phyloP scores from a whole-genome alignment of 257 asterid species.

The Coffea eugenioides region DNA sequence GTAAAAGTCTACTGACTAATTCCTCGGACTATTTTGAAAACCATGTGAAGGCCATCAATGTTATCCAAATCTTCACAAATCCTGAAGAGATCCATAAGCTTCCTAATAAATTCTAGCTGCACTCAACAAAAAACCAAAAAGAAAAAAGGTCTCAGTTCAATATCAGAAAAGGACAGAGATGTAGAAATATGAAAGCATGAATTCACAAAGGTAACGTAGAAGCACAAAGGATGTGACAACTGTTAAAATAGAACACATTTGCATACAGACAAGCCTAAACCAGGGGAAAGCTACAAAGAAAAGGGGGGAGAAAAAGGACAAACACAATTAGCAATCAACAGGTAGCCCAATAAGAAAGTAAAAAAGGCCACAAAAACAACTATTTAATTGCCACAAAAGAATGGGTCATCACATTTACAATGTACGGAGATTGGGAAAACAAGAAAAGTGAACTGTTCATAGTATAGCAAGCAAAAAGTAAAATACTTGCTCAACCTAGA shows the following conservation, averaged over 20 bases:
- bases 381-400: not conserved
- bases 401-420: not conserved
- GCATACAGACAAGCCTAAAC: not conserved
- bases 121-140: slow-evolving; percentile 13
- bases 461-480: not conserved
- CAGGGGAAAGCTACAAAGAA: not conserved
- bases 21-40: slow-evolving; percentile 83
- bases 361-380: not conserved
- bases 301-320: not conserved
- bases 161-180: not conserved
- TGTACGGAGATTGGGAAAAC: not conserved
- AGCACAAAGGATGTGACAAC: not conserved
- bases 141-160: not conserved
- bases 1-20: slow-evolving; percentile 56
- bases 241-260: not conserved
- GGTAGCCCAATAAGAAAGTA: not conserved
- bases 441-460: not conserved
- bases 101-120: slow-evolving; percentile 81
- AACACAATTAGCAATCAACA: not conserved
- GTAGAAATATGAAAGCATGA: not conserved
- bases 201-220: not conserved
- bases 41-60: slow-evolving; percentile 73
- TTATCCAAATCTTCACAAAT: slow-evolving; percentile 83
- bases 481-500: not conserved
- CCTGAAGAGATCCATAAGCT: slow-evolving; percentile 76